Evolutionary conservation across 1,139 yeast species (phyloP).

Genomic region (Hyphopichia wangnamkhiaoensis): DNA sequence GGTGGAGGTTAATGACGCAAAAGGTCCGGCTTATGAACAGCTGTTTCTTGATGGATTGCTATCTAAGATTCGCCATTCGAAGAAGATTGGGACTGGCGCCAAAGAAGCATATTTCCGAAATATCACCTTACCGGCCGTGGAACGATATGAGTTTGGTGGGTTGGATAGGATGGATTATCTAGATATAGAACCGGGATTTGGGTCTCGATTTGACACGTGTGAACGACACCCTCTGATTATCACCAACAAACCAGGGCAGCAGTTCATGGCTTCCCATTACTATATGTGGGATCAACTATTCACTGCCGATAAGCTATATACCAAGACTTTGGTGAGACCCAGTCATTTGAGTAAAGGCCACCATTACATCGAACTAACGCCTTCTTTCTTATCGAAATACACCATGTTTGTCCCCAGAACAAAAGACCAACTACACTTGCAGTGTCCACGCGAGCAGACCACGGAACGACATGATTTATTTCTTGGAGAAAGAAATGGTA

Average conservation of each 20-base stretch:
- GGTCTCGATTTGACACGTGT: conserved; percentile 26
- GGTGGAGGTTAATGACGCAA: not conserved
- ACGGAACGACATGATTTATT: conserved; percentile 30
- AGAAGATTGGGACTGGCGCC: not conserved
- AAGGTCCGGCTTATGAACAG: not conserved
- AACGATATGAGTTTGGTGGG: conserved; percentile 15
- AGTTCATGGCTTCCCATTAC: conserved; percentile 30
- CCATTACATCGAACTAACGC: conserved; percentile 33
- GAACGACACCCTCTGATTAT: conserved; percentile 31
- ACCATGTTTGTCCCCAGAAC: conserved; percentile 21
- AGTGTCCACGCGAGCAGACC: conserved; percentile 28
- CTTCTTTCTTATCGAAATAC: conserved; percentile 28
- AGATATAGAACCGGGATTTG: conserved; percentile 21
- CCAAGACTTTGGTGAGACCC: conserved; percentile 39
- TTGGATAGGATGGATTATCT: conserved; percentile 11
- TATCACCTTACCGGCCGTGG: conserved; percentile 16
- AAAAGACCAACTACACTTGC: conserved; percentile 13
- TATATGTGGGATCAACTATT: conserved; percentile 42
- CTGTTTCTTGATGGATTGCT: conserved; percentile 2
- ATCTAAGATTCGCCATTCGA: not conserved
- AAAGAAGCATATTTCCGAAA: conserved; percentile 16
- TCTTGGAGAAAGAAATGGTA: conserved; percentile 32
- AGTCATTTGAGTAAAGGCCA: conserved; percentile 27
- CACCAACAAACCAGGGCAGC: conserved; percentile 7
- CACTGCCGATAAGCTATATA: conserved; percentile 37